Evolutionary conservation across 306 rosid genomes (phyloP).

Genomic region (Clitoria ternatea): DNA sequence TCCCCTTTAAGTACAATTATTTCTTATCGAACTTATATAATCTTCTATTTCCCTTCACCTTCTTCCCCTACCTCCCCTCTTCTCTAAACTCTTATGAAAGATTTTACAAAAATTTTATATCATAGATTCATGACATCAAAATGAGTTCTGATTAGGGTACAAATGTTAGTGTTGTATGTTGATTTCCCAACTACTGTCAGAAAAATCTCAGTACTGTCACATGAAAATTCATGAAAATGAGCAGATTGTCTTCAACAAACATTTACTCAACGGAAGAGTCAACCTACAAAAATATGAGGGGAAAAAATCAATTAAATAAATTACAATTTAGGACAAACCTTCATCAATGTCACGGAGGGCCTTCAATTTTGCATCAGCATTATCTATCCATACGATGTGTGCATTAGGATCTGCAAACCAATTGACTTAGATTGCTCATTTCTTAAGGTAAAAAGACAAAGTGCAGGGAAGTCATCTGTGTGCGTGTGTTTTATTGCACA

Average conservation of each 20-base stretch:
- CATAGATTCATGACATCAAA: background rate
- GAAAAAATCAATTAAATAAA: background rate
- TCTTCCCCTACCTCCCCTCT: too few species aligned
- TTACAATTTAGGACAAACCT: conserved; percentile 40
- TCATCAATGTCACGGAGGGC: conserved; percentile 68
- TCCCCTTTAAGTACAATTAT: too few species aligned
- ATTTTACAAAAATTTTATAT: background rate
- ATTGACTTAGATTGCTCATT: conserved; percentile 1
- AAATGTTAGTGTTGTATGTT: background rate
- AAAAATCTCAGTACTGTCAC: background rate
- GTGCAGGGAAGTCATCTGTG: background rate
- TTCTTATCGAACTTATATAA: too few species aligned
- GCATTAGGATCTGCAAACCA: conserved; percentile 79
- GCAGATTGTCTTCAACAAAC: background rate
- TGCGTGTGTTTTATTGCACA: background rate
- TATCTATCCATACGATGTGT: conserved; percentile 86
- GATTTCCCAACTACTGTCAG: background rate
- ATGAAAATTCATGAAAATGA: background rate
- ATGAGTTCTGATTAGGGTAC: background rate
- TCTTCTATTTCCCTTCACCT: too few species aligned
- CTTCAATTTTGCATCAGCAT: conserved; percentile 65
- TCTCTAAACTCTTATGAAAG: too few species aligned
- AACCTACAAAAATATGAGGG: conserved; percentile 10
- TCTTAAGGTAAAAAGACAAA: background rate
- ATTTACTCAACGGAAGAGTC: background rate